Evolutionary conservation across 768 basidiomycete genomes (phyloP).

Genomic region (Leucocoprinus birnbaumii): DNA sequence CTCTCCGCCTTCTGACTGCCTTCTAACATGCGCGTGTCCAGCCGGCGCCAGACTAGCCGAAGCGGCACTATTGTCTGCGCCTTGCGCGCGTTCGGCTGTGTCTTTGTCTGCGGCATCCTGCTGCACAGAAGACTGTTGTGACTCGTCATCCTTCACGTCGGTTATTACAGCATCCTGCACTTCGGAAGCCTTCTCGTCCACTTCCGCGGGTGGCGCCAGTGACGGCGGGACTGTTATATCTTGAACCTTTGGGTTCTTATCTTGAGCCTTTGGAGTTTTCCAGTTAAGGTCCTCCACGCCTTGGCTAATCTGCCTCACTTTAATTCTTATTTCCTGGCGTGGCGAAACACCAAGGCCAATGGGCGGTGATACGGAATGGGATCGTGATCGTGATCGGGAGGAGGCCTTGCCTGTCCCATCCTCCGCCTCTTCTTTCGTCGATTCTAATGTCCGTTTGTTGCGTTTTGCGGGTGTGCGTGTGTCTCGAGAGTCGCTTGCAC

Average conservation of each 20-base stretch:
- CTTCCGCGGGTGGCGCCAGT: constrained; percentile 8
- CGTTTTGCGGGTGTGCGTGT: constrained; percentile 71
- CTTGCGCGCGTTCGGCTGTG: background rate
- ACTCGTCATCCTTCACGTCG: constrained; percentile 8
- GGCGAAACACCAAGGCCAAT: constrained; percentile 52
- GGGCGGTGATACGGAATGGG: constrained; percentile 42
- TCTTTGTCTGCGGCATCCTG: constrained; percentile 11
- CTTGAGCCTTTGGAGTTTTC: constrained; percentile 46
- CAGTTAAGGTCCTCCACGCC: constrained; percentile 78
- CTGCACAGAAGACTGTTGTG: constrained; percentile 9
- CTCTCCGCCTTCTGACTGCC: constrained; percentile 49
- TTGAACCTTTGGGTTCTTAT: constrained; percentile 23
- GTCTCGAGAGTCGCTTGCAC: constrained; percentile 42
- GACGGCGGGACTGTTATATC: constrained; percentile 8
- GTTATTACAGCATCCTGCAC: constrained; percentile 10
- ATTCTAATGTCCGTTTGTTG: constrained; percentile 60
- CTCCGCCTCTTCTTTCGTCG: constrained; percentile 66
- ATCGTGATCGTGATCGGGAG: constrained; percentile 42
- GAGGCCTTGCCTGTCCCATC: constrained; percentile 22
- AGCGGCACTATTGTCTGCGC: background rate
- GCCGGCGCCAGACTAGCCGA: constrained; percentile 13
- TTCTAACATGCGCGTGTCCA: constrained; percentile 19
- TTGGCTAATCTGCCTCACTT: constrained; percentile 72
- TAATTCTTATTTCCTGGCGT: constrained; percentile 70
- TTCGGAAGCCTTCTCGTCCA: constrained; percentile 10